These are phyloP conservation scores for Leptodontidium sp. DNA, from an alignment of 2,329 filamentous ascomycete species.

Conservation along the genomic window DNA sequence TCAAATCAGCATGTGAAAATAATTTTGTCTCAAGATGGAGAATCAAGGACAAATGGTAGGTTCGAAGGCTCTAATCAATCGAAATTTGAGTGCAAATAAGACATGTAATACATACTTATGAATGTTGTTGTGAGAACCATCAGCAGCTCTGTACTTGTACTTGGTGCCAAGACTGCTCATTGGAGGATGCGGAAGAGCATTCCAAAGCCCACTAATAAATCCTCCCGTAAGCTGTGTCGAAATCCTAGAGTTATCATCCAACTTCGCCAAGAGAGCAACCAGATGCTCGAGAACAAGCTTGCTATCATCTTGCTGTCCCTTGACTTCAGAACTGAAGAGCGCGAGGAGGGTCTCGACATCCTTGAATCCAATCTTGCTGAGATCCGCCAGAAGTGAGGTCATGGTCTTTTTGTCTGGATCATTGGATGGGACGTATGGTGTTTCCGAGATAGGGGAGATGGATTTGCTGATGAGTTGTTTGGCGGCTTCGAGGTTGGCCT, in stretches of 20 bases:
- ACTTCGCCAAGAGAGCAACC: conserved; percentile 54
- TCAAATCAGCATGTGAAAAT: not conserved
- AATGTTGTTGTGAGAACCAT: conserved; percentile 77
- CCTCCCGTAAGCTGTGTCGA: conserved; percentile 63
- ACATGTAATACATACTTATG: conserved; percentile 49
- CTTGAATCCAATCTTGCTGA: conserved; percentile 56
- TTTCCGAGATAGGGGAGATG: conserved; percentile 49
- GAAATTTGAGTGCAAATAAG: not conserved
- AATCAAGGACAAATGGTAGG: too few species aligned
- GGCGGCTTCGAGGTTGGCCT: conserved; percentile 49
- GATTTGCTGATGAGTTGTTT: conserved; percentile 52
- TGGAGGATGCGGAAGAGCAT: conserved; percentile 76
- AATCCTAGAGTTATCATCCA: conserved; percentile 42
- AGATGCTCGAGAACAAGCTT: conserved; percentile 79
- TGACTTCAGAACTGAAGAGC: conserved; percentile 68
- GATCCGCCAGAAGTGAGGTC: conserved; percentile 51
- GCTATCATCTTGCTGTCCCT: conserved; percentile 75
- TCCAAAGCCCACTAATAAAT: conserved; percentile 76
- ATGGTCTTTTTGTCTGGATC: conserved; percentile 41
- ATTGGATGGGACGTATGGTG: conserved; percentile 48
- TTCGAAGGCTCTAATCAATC: not conserved
- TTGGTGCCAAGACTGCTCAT: conserved; percentile 69
- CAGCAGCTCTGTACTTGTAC: conserved; percentile 70
- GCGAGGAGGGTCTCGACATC: conserved; percentile 66
- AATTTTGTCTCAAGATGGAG: too few species aligned